phyloP scores from a whole-genome alignment of 345 rosid species.

The Hypericum androsaemum region DNA sequence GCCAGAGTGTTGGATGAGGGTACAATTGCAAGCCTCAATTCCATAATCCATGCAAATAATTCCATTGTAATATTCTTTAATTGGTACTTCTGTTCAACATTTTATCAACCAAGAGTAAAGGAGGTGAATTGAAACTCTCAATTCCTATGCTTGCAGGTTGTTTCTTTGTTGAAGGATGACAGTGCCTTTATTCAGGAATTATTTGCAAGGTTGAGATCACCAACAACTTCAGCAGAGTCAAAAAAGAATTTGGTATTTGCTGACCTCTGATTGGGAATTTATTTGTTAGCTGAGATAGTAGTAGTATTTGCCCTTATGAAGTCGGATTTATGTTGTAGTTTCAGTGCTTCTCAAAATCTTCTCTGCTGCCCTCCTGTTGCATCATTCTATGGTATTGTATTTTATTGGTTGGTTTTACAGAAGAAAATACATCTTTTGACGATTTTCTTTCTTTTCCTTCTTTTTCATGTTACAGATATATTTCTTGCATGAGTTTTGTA shows the following conservation, averaged over 20 bases:
- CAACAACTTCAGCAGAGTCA: slow-evolving; percentile 51
- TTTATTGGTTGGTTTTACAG: no score
- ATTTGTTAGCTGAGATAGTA: background rate
- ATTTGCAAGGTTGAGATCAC: slow-evolving; percentile 63
- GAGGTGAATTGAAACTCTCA: no score
- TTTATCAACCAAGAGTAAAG: background rate
- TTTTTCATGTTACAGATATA: slow-evolving; percentile 39
- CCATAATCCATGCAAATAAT: slow-evolving; percentile 61
- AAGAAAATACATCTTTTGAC: background rate
- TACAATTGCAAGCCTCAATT: slow-evolving; percentile 52
- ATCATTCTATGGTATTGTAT: no score
- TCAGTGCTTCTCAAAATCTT: no score
- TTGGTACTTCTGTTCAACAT: background rate
- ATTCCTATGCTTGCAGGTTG: slow-evolving; percentile 35
- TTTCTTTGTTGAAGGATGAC: slow-evolving; percentile 70
- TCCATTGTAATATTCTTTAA: slow-evolving; percentile 52
- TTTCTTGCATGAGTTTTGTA: slow-evolving; percentile 82
- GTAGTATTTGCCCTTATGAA: background rate
- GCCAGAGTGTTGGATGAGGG: slow-evolving; percentile 83
- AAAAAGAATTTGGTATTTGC: slow-evolving; percentile 73
- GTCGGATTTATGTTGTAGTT: no score
- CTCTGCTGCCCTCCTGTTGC: no score
- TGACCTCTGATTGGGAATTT: background rate
- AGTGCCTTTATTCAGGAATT: slow-evolving; percentile 77
- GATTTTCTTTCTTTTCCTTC: slow-evolving; percentile 2